Evolutionary conservation across 768 basidiomycete species (phyloP), one percentile per base, ranked within the genome.

Genomic region (Lactarius vividus): DNA sequence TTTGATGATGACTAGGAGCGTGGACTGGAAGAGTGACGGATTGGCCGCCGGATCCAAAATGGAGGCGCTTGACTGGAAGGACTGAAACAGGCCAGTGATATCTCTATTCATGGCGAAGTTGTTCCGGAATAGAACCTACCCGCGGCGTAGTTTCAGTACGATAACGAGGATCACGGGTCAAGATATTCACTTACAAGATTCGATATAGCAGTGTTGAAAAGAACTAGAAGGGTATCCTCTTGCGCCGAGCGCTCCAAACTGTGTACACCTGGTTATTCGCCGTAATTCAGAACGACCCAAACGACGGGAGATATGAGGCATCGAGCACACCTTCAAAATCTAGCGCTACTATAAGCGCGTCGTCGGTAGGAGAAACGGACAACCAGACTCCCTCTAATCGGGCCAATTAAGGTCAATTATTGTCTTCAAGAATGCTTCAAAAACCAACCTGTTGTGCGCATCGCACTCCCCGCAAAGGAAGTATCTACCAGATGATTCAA

Each of bases 141-240:
- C n/a, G 23, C 11, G 3, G 46, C 6, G 10, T 10, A 5, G 11
- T 49, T 23, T 49, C 46, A 49, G 23, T 3, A 20, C 3, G 1
- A 23, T 6, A 23, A n/a, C 23, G 11, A 49, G 46, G 4, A 49
- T n/a, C 23, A 13, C 3, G n/a, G n/a, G 11, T 23, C 11, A 23
- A 13, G n/a, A 23, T 7, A 5, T 33, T 10, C 7, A n/a, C 65
- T 52, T 37, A 85, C 86, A 65, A 87, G 72, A 69, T 88, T 88
- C 1, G 87, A 88, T 8, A 88, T 79, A 0, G 86, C 87, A 1
- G 85, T 83, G 68, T 87, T 88, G 73, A 88, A 87, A 4, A 88
- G 74, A 4, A 88, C 86, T 1, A 88, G 79, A 5, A 88, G 75
- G 0, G 83, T 84, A 54, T 88, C 86, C 69, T 87, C 86, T 72